Conservation (phyloP, 768 basidiomycete species). For the Russula vinacea region DNA sequence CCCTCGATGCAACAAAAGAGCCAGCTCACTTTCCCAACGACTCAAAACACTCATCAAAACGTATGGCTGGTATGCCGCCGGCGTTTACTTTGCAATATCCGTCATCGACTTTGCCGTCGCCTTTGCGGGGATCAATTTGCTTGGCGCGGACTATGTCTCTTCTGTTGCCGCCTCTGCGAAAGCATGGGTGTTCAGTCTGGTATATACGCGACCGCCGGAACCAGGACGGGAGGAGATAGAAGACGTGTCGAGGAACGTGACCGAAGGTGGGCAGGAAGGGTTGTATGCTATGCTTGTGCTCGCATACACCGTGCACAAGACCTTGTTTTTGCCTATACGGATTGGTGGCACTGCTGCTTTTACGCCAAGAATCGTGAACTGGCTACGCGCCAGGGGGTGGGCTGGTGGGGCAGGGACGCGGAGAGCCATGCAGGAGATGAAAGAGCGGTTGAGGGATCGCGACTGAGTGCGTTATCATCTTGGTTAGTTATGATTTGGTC, state of each 20-base stretch:
- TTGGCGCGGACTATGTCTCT: conserved; percentile 89
- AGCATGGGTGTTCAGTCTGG: conserved; percentile 42
- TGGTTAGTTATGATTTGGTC: conserved; percentile 17
- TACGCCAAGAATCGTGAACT: conserved; percentile 82
- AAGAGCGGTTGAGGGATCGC: conserved; percentile 38
- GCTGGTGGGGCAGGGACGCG: conserved; percentile 66
- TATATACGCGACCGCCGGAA: conserved; percentile 56
- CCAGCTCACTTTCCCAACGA: conserved; percentile 59
- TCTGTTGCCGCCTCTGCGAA: conserved; percentile 60
- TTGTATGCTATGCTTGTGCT: conserved; percentile 89
- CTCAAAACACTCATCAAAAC: conserved; percentile 82
- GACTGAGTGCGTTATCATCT: conserved; percentile 27
- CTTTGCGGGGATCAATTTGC: conserved; percentile 77
- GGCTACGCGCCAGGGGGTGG: conserved; percentile 82
- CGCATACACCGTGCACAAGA: conserved; percentile 97
- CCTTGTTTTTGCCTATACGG: conserved; percentile 81
- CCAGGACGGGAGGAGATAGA: conserved; percentile 67
- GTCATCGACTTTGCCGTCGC: conserved; percentile 80
- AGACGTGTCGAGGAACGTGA: conserved; percentile 35
- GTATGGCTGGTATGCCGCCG: conserved; percentile 95
- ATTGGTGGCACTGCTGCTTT: conserved; percentile 84
- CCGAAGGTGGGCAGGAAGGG: conserved; percentile 56
- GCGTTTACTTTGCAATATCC: conserved; percentile 75
- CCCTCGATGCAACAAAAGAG: conserved; percentile 38
- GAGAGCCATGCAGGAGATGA: conserved; percentile 52